phyloP scores from a whole-genome alignment of 2,329 filamentous ascomycete species.

The Blumeria graminis region DNA sequence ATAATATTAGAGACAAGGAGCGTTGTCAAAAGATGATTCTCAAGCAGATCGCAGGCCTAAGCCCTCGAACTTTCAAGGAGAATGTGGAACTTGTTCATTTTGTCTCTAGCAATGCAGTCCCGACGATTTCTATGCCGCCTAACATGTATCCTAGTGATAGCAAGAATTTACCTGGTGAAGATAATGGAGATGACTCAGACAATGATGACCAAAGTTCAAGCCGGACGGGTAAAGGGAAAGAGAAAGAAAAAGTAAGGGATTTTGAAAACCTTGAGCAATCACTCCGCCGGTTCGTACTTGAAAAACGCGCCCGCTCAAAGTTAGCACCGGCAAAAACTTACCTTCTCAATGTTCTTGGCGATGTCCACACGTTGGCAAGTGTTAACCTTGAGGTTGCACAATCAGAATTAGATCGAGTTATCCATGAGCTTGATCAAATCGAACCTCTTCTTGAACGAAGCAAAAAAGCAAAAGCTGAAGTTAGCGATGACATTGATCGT shows the following conservation, averaged over 20 bases:
- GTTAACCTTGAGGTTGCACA: slow-evolving; percentile 78
- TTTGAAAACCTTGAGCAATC: slow-evolving; percentile 81
- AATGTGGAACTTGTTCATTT: slow-evolving; percentile 86
- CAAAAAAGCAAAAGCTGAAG: slow-evolving; percentile 53
- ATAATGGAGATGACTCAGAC: slow-evolving; percentile 24
- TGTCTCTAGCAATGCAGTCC: slow-evolving; percentile 89
- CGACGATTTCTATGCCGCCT: slow-evolving; percentile 34
- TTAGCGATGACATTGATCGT: slow-evolving; percentile 57
- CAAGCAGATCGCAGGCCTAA: slow-evolving; percentile 70
- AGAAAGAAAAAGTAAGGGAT: slow-evolving; percentile 66
- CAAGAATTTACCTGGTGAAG: slow-evolving; percentile 28
- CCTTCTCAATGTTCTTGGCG: slow-evolving; percentile 73
- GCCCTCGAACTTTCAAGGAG: slow-evolving; percentile 81
- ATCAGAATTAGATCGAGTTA: slow-evolving; percentile 63
- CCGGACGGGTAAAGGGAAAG: slow-evolving; percentile 56
- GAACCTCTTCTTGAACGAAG: slow-evolving; percentile 71
- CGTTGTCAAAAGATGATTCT: slow-evolving; percentile 82
- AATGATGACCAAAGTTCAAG: slow-evolving; percentile 26
- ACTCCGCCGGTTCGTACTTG: slow-evolving; percentile 73
- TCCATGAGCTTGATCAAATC: slow-evolving; percentile 53
- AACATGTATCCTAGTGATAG: slow-evolving; percentile 19
- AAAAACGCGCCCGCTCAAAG: slow-evolving; percentile 88
- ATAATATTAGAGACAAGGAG: slow-evolving; percentile 77
- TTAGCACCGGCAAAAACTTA: slow-evolving; percentile 90
- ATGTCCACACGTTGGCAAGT: slow-evolving; percentile 57